phyloP scores from a whole-genome alignment of 345 rosid genomes.

The Physaria fendleri region DNA sequence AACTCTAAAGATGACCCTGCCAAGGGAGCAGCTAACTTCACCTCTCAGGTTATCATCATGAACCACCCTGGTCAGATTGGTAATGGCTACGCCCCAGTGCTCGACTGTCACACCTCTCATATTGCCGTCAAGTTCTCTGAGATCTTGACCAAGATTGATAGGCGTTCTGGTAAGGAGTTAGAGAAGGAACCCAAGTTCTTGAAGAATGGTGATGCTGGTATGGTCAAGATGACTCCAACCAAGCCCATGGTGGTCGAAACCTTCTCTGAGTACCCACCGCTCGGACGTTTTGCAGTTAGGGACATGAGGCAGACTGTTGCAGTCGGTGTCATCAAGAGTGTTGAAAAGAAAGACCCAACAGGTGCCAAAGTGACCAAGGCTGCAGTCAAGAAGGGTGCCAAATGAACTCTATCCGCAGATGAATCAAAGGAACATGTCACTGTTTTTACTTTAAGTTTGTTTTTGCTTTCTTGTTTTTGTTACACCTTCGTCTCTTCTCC shows the following conservation, averaged over 20 bases:
- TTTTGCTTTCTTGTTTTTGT: neutral
- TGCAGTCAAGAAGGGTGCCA: slow-evolving; percentile 73
- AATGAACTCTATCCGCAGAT: slow-evolving; percentile 33
- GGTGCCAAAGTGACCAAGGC: slow-evolving; percentile 86
- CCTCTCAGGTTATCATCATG: slow-evolving; percentile 87
- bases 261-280: slow-evolving; percentile 67
- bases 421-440: neutral
- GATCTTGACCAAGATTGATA: slow-evolving; percentile 62
- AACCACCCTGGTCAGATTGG: slow-evolving; percentile 95
- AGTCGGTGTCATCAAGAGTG: slow-evolving; percentile 81
- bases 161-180: slow-evolving; percentile 69
- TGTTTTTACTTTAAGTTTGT: neutral
- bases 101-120: slow-evolving; percentile 82
- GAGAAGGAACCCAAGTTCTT: slow-evolving; percentile 85
- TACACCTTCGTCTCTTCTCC: neutral
- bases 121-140: slow-evolving; percentile 75
- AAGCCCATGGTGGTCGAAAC: slow-evolving; percentile 95
- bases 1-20: slow-evolving; percentile 91
- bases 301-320: slow-evolving; percentile 79
- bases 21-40: slow-evolving; percentile 71
- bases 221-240: slow-evolving; percentile 76
- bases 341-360: slow-evolving; percentile 74
- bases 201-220: slow-evolving; percentile 82
- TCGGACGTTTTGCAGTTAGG: slow-evolving; percentile 80
- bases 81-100: slow-evolving; percentile 78